Base-by-base conservation (phyloP, 352 stramenopile species). In the Pilasporangium apinafurcum region DNA sequence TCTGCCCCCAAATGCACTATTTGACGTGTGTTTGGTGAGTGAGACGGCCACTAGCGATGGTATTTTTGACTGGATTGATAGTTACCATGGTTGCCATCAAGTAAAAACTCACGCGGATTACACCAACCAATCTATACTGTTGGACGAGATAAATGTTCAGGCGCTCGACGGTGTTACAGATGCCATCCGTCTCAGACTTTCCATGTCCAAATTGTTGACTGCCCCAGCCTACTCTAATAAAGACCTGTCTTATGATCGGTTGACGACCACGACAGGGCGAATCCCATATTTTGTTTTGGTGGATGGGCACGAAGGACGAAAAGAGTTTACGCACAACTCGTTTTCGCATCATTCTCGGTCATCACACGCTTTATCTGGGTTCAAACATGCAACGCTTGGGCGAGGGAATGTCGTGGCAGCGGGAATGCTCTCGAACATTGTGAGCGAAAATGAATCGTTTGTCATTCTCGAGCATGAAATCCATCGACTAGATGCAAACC, bases 91-190 rank as follows among this genome's bases (percentile, higher is more conserved):
- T 0, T 92, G 81, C 21, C 59, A 74, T 26, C 58, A 54, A 8
- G 56, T 90, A 34, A 39, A 44, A 18, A 92, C 81, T 0, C 72
- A 88, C 51, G 77, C 76, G 0, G 78, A 92, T 35, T 92, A 88
- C 53, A 74, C 73, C 5, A 92, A 90, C 34, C 73, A 87, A 34
- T 89, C 81, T 0, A 51, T 65, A 0, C 29, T 79, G 22, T 44
- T 80, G 18, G 81, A 92, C 27, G 62, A 84, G 20, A 56, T 85
- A 13, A 29, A 58, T 2, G 41, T 83, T 0, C 12, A 26, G n/a
- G 53, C 77, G 5, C 44, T 86, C 6, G 25, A 52, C 5, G 75
- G 63, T 9, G 54, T 54, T 22, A 83, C 64, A 0, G 62, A 82
- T 29, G 59, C 46, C 13, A 51, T 87, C 35, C 59, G 56, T 12